These are phyloP conservation scores for Astrothelium macrocarpum DNA, from an alignment of 495 filamentous ascomycete species.

Conservation along the genomic window DNA sequence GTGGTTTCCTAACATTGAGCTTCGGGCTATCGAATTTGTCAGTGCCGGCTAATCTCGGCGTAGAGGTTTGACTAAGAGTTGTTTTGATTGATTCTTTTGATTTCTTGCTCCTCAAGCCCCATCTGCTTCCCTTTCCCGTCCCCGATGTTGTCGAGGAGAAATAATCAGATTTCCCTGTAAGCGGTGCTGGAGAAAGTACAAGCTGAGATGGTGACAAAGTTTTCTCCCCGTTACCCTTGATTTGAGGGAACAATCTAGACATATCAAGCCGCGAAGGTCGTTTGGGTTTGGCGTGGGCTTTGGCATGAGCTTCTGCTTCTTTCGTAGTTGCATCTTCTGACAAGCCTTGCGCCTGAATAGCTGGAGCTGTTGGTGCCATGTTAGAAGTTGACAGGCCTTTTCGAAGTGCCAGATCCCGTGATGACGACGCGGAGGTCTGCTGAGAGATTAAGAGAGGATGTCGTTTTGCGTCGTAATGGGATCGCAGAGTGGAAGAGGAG, in stretches of 20 bases:
- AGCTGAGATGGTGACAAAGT: constrained; percentile 24
- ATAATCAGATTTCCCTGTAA: constrained; percentile 23
- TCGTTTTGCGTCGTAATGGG: constrained; percentile 28
- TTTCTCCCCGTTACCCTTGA: constrained; percentile 7
- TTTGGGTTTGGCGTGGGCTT: constrained; percentile 15
- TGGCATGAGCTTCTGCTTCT: constrained; percentile 4
- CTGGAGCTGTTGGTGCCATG: constrained; percentile 9
- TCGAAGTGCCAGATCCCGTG: constrained; percentile 28
- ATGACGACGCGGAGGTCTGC: constrained; percentile 32
- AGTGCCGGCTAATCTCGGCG: constrained; percentile 20
- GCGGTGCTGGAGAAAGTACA: constrained; percentile 22
- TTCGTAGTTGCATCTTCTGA: constrained; percentile 8
- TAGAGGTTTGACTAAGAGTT: constrained; percentile 1
- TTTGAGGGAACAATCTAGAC: constrained; percentile 28
- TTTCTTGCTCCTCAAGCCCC: constrained; percentile 14
- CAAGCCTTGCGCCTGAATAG: constrained; percentile 9
- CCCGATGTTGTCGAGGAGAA: constrained; percentile 18
- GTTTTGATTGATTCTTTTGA: constrained; percentile 13
- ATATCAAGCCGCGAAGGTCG: constrained; percentile 28
- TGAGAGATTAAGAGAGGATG: constrained; percentile 29
- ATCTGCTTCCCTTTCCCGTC: constrained; percentile 6
- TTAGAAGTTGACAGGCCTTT: constrained; percentile 20
- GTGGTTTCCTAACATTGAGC: constrained; percentile 31
- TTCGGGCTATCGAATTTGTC: constrained; percentile 32
- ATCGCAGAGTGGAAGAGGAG: constrained; percentile 27